phyloP scores from a whole-genome alignment of 208 protist species.

The Acanthamoeba lenticulata region DNA sequence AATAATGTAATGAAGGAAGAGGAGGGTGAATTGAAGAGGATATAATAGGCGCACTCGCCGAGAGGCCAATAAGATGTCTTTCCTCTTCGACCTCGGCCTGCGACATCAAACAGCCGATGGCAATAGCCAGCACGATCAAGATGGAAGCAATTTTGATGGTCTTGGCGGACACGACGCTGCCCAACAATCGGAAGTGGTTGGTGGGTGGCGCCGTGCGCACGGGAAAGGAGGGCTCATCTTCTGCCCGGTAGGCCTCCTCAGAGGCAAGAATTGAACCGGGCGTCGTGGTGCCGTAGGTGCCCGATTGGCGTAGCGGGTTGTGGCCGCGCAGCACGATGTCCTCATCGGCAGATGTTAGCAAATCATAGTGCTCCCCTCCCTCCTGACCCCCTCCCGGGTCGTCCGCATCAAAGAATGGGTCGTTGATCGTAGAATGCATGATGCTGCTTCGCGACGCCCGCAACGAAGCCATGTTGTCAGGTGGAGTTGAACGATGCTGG shows the following conservation, averaged over 20 bases:
- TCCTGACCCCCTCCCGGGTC: not conserved
- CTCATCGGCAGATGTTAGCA: slow-evolving; percentile 38
- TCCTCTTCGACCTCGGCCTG: slow-evolving; percentile 21
- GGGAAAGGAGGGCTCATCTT: not conserved
- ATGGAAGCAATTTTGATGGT: not conserved
- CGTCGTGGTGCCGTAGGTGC: not conserved
- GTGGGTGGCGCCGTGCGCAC: not conserved
- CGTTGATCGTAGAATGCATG: not conserved
- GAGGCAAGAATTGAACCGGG: not conserved
- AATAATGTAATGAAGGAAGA: not conserved
- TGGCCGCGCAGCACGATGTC: not conserved
- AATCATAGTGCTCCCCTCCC: not conserved
- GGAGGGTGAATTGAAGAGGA: not conserved
- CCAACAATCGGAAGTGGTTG: not conserved
- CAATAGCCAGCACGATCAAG: not conserved
- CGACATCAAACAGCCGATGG: slow-evolving; percentile 13
- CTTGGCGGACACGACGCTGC: not conserved
- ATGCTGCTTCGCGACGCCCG: slow-evolving; percentile 22
- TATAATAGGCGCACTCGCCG: slow-evolving; percentile 11
- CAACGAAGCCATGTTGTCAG: slow-evolving; percentile 8
- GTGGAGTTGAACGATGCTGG: too few relatives aligned
- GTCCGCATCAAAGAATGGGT: slow-evolving; percentile 27
- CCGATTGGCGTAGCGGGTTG: not conserved
- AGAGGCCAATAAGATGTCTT: slow-evolving; percentile 6
- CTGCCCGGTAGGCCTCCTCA: not conserved